These are phyloP conservation scores for Claviceps digitariae DNA, from an alignment of 2,329 filamentous ascomycete species.

Conservation along the genomic window DNA sequence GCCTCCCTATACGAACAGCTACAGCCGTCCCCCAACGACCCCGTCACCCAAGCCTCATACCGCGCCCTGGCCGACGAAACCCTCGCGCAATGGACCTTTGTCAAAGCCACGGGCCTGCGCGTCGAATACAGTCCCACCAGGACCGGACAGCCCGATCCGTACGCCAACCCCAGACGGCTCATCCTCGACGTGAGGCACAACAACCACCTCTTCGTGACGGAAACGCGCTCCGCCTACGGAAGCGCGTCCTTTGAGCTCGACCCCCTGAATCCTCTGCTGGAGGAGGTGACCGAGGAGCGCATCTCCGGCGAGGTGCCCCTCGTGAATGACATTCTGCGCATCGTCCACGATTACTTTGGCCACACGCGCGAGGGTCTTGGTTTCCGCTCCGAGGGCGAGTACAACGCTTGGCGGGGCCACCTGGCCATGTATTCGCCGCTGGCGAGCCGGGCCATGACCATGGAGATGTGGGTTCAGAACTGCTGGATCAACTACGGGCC, in stretches of 20 bases:
- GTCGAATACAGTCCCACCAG: background rate
- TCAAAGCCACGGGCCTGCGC: background rate
- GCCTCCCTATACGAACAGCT: background rate
- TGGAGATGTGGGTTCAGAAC: background rate
- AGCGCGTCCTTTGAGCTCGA: background rate
- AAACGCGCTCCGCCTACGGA: background rate
- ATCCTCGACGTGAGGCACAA: background rate
- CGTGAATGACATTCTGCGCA: background rate
- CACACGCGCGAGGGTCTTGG: background rate
- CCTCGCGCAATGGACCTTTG: background rate
- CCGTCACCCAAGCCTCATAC: background rate
- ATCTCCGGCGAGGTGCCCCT: background rate
- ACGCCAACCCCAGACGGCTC: background rate
- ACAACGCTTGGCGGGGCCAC: background rate
- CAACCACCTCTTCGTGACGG: background rate
- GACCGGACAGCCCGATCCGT: background rate
- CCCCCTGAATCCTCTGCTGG: background rate
- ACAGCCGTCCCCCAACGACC: background rate
- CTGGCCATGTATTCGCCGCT: background rate
- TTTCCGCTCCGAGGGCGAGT: background rate
- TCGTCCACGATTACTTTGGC: background rate
- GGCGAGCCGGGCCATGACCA: background rate
- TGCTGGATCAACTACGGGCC: background rate
- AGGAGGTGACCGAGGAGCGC: background rate
- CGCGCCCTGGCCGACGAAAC: background rate